Base-by-base conservation (phyloP, 179 eudicot species). In the Silene noctiflora region DNA sequence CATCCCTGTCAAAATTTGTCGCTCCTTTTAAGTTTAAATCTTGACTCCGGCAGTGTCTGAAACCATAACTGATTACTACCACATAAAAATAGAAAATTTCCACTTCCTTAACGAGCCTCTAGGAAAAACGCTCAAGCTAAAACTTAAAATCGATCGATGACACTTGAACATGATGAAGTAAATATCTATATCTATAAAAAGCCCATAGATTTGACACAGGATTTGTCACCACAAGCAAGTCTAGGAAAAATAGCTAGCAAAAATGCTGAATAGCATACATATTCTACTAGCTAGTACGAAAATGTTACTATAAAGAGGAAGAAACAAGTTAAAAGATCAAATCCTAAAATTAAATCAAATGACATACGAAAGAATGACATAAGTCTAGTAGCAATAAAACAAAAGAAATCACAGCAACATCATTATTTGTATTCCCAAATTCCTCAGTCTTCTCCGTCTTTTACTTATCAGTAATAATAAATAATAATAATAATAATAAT, bases 291-390 rank as follows among this genome's bases (percentile, higher is more conserved):
- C 3, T 10, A 10, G 56, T 48, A 48, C 4, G 4, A 14, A 11
- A 11, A 8, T 69, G 4, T 69, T 69, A 66, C 77, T 73, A 65
- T 56, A 73, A 79, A 29, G 51, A 74, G 75, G 10, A 74, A 79
- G 13, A 78, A 74, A 39, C 67, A 78, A 67, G 73, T 73, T 16
- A 78, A 73, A 73, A n/a, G 58, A 66, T 29, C 7, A 19, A 72
- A 65, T 35, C 27, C 21, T 76, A 72, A 78, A 46, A 48, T 72
- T 51, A 62, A 63, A 46, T 62, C 2, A 55, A 13, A 58, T 69
- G 11, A 62, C 48, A 63, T 51, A 63, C n/a, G 75, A 66, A 75
- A 64, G 13, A 3, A 24, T 17, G 55, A 51, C 58, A 51, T 67
- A 35, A 67, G 55, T 2, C 29, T 61, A 75, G 29, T 27, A 33